A percentile compares a stretch with the other conserved stretches of the same genome.
phyloP scores from a whole-genome alignment of 192 early-diverging fungal genomes.

The Podila verticillata region DNA sequence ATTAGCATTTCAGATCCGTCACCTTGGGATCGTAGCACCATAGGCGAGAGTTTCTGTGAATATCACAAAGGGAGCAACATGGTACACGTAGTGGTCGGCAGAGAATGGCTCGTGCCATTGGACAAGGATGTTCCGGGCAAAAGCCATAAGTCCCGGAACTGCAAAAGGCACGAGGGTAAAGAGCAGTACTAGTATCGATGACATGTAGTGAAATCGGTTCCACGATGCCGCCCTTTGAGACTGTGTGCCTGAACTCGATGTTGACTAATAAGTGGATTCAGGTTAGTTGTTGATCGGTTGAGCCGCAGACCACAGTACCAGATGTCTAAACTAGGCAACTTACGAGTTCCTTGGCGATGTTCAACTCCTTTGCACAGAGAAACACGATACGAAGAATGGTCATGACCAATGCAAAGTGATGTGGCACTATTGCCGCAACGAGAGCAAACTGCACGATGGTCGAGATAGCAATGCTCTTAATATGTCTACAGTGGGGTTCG shows the following conservation, averaged over 20 bases:
- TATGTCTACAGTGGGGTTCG: background rate
- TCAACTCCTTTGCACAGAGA: constrained; percentile 58
- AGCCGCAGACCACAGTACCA: too few species aligned
- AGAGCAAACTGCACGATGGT: constrained; percentile 58
- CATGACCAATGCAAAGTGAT: constrained; percentile 81
- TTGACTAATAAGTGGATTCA: too few species aligned
- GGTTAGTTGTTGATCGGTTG: too few species aligned
- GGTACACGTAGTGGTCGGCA: constrained; percentile 69
- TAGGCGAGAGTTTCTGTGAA: constrained; percentile 51
- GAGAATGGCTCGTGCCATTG: constrained; percentile 76
- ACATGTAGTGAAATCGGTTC: constrained; percentile 63
- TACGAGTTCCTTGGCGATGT: constrained; percentile 35
- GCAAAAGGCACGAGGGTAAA: constrained; percentile 74
- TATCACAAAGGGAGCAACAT: constrained; percentile 57
- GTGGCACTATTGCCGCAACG: constrained; percentile 72
- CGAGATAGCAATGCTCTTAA: constrained; percentile 39
- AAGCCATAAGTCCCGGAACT: constrained; percentile 74
- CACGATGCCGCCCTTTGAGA: constrained; percentile 16
- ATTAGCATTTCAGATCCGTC: constrained; percentile 15
- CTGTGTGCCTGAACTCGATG: background rate
- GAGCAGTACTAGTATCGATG: constrained; percentile 67
- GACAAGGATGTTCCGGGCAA: constrained; percentile 75
- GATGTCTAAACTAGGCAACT: background rate
- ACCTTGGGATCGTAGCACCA: constrained; percentile 50
- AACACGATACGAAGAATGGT: constrained; percentile 66